A percentile compares a stretch with the other conserved stretches of the same genome.
Evolutionary conservation across 495 filamentous ascomycete genomes (phyloP).

Genomic region (Hypomontagnella monticulosa): DNA sequence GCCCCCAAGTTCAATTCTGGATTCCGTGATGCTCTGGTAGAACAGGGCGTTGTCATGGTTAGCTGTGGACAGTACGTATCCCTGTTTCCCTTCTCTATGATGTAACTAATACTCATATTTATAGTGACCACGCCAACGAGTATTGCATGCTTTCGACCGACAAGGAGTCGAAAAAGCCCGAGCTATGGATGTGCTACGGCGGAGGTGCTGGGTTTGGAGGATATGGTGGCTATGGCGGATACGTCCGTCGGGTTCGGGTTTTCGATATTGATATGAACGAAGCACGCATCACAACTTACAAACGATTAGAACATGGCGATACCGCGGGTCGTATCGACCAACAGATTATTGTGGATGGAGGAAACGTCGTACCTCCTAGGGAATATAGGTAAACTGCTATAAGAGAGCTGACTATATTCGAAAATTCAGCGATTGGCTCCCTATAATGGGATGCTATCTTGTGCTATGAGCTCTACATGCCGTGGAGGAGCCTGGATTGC

Average conservation of each 20-base stretch:
- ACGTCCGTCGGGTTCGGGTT: conserved; percentile 82
- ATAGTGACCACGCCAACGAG: conserved; percentile 92
- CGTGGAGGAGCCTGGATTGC: conserved; percentile 17
- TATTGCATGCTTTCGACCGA: conserved; percentile 80
- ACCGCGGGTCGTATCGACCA: conserved; percentile 80
- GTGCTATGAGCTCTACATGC: conserved; percentile 4
- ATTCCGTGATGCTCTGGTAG: conserved; percentile 85
- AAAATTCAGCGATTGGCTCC: neutral
- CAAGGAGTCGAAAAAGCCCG: conserved; percentile 64
- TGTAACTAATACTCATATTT: conserved; percentile 16
- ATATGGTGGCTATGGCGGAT: conserved; percentile 89
- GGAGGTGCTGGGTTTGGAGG: conserved; percentile 91
- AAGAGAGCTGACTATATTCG: neutral
- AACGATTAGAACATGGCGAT: conserved; percentile 83
- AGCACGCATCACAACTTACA: conserved; percentile 88
- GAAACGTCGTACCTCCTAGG: conserved; percentile 62
- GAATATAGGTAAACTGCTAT: conserved; percentile 2
- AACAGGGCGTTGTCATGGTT: conserved; percentile 84
- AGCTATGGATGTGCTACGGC: conserved; percentile 98
- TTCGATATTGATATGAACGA: conserved; percentile 94
- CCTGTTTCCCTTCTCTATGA: neutral
- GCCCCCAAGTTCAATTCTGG: conserved; percentile 88
- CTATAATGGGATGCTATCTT: conserved; percentile 1
- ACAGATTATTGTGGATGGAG: conserved; percentile 87
- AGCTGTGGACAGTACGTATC: conserved; percentile 85